These are phyloP conservation scores for Auxenochlorella pyrenoidosa DNA, from an alignment of 139 green algal species.

Conservation along the genomic window DNA sequence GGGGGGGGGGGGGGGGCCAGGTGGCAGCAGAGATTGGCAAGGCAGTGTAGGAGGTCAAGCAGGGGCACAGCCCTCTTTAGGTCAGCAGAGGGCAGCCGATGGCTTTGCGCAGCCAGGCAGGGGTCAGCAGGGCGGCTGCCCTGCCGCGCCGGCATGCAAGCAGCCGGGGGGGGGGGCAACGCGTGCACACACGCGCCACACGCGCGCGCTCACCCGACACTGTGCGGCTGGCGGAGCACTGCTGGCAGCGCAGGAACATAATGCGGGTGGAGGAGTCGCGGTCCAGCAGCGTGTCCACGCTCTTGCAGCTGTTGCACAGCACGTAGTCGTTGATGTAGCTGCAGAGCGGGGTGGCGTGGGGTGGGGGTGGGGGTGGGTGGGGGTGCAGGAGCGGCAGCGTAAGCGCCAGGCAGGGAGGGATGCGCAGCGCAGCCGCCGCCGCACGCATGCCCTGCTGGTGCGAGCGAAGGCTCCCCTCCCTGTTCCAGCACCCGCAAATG, in stretches of 20 bases:
- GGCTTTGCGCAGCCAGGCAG: no score
- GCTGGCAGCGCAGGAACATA: conserved; percentile 94
- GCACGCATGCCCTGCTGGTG: no score
- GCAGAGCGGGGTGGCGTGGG: background rate
- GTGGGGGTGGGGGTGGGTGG: no score
- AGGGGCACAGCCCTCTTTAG: no score
- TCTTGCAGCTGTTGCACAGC: conserved; percentile 97
- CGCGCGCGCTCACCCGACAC: conserved; percentile 61
- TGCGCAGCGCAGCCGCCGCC: no score
- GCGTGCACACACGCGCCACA: background rate
- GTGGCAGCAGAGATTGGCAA: background rate
- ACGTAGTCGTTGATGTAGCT: conserved; percentile 99
- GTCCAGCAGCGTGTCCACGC: conserved; percentile 94
- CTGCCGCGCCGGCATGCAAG: background rate
- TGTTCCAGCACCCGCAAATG: no score
- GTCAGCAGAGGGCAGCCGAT: no score
- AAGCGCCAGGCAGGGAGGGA: no score
- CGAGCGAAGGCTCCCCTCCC: no score
- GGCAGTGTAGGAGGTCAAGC: background rate
- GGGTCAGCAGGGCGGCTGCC: background rate
- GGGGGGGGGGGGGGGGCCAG: background rate
- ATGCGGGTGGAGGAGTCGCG: conserved; percentile 87
- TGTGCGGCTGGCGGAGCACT: conserved; percentile 89
- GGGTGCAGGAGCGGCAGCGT: no score
- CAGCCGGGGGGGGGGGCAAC: background rate